These are phyloP conservation scores for Mortierella sp. DNA, from an alignment of 371 early-diverging fungal species.

Conservation along the genomic window DNA sequence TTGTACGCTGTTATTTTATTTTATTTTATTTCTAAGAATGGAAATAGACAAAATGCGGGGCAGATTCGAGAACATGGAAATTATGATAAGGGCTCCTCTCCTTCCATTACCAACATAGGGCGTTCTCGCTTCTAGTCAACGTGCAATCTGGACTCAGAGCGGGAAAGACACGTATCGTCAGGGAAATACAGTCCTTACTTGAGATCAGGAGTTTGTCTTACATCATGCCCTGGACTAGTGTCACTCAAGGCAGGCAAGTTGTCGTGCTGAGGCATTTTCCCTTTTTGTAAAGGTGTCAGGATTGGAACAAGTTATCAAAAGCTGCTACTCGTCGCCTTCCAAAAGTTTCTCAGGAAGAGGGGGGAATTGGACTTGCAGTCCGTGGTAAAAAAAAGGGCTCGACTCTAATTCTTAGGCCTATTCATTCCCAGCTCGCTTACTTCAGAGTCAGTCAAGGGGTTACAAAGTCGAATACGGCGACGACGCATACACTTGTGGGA, in stretches of 20 bases:
- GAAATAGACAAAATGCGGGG: conserved; percentile 47
- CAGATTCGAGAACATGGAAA: conserved; percentile 13
- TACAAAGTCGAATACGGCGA: neutral
- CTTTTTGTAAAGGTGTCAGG: neutral
- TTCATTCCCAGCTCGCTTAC: conserved; percentile 3
- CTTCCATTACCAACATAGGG: neutral
- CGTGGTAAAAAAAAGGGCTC: conserved; percentile 13
- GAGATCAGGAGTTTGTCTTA: neutral
- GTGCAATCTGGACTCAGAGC: neutral
- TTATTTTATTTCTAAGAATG: conserved; percentile 20
- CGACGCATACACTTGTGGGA: neutral
- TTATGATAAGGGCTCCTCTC: conserved; percentile 35
- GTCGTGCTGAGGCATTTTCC: neutral
- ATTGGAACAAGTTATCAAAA: neutral
- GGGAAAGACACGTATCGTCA: neutral
- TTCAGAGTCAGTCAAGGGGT: conserved; percentile 3
- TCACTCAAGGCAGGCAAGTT: too few relatives aligned
- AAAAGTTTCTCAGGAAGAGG: neutral
- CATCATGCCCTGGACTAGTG: neutral
- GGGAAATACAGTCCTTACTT: neutral
- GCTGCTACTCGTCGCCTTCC: neutral
- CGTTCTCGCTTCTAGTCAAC: neutral
- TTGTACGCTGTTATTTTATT: neutral
- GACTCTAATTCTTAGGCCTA: neutral
- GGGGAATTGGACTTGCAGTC: neutral